Percentiles rank a stretch among this genome's conserved stretches.
Conservation (phyloP, 805 yeast species). For the Wickerhamiella allomyrinae region DNA sequence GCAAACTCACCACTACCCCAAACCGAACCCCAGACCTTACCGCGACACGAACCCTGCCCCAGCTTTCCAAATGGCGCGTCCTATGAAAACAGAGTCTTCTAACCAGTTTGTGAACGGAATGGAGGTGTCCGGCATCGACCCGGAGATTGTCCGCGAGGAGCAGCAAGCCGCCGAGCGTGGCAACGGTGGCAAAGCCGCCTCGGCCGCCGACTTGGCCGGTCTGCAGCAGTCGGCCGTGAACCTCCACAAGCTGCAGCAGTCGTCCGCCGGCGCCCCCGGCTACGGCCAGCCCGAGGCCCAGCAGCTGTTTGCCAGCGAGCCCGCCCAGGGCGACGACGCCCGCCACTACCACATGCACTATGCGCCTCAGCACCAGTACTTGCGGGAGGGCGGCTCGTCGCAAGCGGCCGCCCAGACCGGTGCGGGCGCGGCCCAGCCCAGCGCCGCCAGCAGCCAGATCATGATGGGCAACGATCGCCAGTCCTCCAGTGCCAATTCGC, state of each 20-base stretch:
- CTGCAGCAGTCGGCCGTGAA: slow-evolving; percentile 9
- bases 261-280: slow-evolving; percentile 4
- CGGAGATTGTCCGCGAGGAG: slow-evolving; percentile 23
- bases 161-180: slow-evolving; percentile 11
- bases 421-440: neutral
- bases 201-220: slow-evolving; percentile 9
- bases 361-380: slow-evolving; percentile 13
- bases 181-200: slow-evolving; percentile 2
- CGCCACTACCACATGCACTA: neutral
- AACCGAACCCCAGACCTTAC: slow-evolving; percentile 8
- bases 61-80: slow-evolving; percentile 4
- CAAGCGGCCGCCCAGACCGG: slow-evolving; percentile 13
- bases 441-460: neutral
- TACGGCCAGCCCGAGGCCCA: slow-evolving; percentile 3
- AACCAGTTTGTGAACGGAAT: slow-evolving; percentile 7
- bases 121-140: slow-evolving; percentile 23
- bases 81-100: neutral
- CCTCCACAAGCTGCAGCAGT: slow-evolving; percentile 2
- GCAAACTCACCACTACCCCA: slow-evolving; percentile 3
- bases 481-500: slow-evolving; percentile 6
- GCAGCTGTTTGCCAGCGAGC: slow-evolving; percentile 3
- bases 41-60: slow-evolving; percentile 5
- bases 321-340: neutral
- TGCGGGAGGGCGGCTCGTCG: slow-evolving; percentile 16
- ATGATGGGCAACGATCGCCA: slow-evolving; percentile 3